Percentiles rank a stretch among this genome's conserved stretches.
Evolutionary conservation across 257 asterid species (phyloP).

Genomic region (Fraxinus americana): DNA sequence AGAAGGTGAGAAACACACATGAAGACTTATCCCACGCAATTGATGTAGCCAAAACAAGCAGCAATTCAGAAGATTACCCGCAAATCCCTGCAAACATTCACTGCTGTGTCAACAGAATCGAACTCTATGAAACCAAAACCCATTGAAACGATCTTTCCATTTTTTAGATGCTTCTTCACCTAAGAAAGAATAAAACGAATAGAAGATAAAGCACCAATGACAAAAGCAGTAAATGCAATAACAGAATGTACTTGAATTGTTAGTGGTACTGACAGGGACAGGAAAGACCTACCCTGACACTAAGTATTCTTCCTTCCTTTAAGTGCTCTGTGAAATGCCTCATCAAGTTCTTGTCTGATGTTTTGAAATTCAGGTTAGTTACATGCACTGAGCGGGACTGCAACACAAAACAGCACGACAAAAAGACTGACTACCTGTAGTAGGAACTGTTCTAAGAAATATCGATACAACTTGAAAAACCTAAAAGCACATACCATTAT

Average conservation of each 20-base stretch:
- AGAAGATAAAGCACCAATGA: background rate
- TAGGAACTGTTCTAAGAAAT: background rate
- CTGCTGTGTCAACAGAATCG: slow-evolving; percentile 79
- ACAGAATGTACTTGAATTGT: background rate
- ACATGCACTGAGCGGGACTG: slow-evolving; percentile 93
- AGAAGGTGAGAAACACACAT: slow-evolving; percentile 7
- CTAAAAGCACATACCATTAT: slow-evolving; percentile 10
- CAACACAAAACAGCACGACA: slow-evolving; percentile 20
- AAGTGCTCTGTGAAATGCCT: slow-evolving; percentile 65
- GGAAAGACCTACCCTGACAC: slow-evolving; percentile 77
- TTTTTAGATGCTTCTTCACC: slow-evolving; percentile 90
- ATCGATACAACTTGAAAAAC: slow-evolving; percentile 6
- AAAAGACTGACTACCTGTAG: slow-evolving; percentile 1
- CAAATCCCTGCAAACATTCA: slow-evolving; percentile 68
- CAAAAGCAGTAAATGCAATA: slow-evolving; percentile 4
- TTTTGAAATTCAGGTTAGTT: slow-evolving; percentile 86
- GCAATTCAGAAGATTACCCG: slow-evolving; percentile 36
- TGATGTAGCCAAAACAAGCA: background rate
- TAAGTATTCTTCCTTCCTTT: slow-evolving; percentile 71
- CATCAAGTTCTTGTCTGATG: slow-evolving; percentile 75
- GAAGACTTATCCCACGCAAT: background rate
- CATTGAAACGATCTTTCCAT: slow-evolving; percentile 85
- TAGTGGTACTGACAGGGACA: slow-evolving; percentile 18
- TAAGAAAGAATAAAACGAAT: slow-evolving; percentile 18
- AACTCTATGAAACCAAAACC: slow-evolving; percentile 96